A percentile compares a stretch with the other conserved stretches of the same genome.
phyloP scores from a whole-genome alignment of 495 filamentous ascomycete genomes.

The Aspergillus funiculosus region DNA sequence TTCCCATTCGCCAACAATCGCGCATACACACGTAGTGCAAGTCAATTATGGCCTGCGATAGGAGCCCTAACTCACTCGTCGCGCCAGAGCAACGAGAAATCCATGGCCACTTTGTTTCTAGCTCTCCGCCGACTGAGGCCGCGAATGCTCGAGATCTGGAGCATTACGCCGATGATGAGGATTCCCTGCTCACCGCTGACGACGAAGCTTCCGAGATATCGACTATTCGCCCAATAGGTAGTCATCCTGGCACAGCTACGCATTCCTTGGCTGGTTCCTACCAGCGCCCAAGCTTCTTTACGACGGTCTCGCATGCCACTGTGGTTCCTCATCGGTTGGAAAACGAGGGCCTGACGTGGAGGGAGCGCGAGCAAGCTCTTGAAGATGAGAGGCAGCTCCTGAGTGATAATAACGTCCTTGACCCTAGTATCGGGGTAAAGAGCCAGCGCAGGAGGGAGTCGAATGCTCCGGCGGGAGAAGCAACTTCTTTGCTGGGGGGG shows the following conservation, averaged over 20 bases:
- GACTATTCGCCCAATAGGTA: slow-evolving; percentile 41
- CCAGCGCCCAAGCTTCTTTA: slow-evolving; percentile 59
- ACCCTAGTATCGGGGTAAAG: slow-evolving; percentile 9
- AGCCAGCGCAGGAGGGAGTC: slow-evolving; percentile 3
- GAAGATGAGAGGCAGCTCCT: slow-evolving; percentile 70
- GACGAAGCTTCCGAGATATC: slow-evolving; percentile 45
- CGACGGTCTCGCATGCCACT: slow-evolving; percentile 51
- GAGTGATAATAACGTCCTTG: slow-evolving; percentile 68
- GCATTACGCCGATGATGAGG: slow-evolving; percentile 49
- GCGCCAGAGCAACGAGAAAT: slow-evolving; percentile 18
- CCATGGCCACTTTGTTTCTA: slow-evolving; percentile 45
- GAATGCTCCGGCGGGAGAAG: slow-evolving; percentile 32
- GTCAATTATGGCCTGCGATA: slow-evolving; percentile 20
- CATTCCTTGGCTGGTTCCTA: slow-evolving; percentile 65
- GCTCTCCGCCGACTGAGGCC: slow-evolving; percentile 60
- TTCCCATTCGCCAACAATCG: neutral
- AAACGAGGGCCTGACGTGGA: slow-evolving; percentile 50
- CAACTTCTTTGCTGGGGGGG: slow-evolving; percentile 44
- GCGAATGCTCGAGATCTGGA: slow-evolving; percentile 66
- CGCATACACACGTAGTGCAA: neutral
- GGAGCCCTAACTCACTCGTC: slow-evolving; percentile 16
- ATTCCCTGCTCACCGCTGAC: slow-evolving; percentile 27
- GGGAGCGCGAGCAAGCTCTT: slow-evolving; percentile 58
- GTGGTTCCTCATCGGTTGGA: slow-evolving; percentile 38
- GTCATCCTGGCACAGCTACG: slow-evolving; percentile 28